phyloP scores from a whole-genome alignment of 2,329 filamentous ascomycete genomes.

The Sclerotinia minor region DNA sequence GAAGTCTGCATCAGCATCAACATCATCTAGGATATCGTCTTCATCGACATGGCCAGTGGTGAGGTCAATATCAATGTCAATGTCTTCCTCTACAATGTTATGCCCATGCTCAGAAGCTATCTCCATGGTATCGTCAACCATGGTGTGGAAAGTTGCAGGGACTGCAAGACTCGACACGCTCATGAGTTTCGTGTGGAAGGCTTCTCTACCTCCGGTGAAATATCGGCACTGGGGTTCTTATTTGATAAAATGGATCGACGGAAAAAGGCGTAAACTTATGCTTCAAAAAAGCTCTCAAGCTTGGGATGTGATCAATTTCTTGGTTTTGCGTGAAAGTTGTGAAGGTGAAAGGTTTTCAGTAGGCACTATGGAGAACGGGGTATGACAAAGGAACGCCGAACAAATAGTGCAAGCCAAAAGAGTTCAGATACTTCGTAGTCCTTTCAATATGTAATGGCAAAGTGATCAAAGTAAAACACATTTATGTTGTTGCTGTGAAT shows the following conservation, averaged over 20 bases:
- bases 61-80: constrained; percentile 61
- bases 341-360: constrained; percentile 16
- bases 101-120: constrained; percentile 51
- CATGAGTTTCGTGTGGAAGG: constrained; percentile 11
- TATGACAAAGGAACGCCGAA: background rate
- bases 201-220: background rate
- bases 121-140: constrained; percentile 53
- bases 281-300: background rate
- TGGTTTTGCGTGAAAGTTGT: constrained; percentile 8
- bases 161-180: constrained; percentile 20
- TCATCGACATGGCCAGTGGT: constrained; percentile 49
- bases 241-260: background rate
- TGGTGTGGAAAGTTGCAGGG: constrained; percentile 26
- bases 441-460: background rate
- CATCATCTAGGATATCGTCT: constrained; percentile 58
- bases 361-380: background rate
- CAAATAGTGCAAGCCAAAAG: background rate
- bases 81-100: constrained; percentile 48
- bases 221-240: background rate
- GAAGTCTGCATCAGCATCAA: constrained; percentile 41
- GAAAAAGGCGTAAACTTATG: background rate
- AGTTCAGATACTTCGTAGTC: background rate
- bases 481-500: background rate
- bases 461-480: background rate
- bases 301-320: background rate